Conservation (phyloP, 176 grass and related monocot genomes). For the Hyparrhenia diplandra region DNA sequence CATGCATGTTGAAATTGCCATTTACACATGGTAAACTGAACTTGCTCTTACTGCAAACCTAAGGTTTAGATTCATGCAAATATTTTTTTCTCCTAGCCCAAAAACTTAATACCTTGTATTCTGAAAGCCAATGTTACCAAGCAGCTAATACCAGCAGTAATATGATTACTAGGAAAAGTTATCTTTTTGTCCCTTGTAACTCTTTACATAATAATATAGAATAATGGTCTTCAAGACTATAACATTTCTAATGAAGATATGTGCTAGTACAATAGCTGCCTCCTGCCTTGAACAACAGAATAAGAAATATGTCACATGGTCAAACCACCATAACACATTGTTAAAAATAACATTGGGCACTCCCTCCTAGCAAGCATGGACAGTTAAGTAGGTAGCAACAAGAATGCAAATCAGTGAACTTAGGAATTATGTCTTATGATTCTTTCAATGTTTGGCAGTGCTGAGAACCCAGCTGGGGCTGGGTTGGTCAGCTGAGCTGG, state of each 20-base stretch:
- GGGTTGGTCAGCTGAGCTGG: no score
- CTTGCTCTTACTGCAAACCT: background rate
- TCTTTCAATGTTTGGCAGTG: background rate
- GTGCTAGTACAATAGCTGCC: background rate
- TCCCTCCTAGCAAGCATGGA: background rate
- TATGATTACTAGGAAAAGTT: background rate
- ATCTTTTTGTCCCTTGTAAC: background rate
- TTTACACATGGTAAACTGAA: background rate
- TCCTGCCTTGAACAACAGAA: background rate
- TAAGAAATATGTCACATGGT: background rate
- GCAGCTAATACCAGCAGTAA: background rate
- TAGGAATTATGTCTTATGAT: background rate
- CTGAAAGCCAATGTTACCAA: background rate
- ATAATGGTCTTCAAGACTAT: background rate
- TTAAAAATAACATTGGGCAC: background rate
- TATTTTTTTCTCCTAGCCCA: background rate
- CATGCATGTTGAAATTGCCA: background rate
- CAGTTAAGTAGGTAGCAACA: background rate
- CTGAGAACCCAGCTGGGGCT: no score
- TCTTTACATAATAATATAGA: background rate
- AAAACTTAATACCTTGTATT: background rate
- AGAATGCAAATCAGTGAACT: background rate
- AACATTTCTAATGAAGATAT: background rate
- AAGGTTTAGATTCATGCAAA: background rate
- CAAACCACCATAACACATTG: background rate